Conservation (phyloP, 345 rosid species). For the Arabis alpina region DNA sequence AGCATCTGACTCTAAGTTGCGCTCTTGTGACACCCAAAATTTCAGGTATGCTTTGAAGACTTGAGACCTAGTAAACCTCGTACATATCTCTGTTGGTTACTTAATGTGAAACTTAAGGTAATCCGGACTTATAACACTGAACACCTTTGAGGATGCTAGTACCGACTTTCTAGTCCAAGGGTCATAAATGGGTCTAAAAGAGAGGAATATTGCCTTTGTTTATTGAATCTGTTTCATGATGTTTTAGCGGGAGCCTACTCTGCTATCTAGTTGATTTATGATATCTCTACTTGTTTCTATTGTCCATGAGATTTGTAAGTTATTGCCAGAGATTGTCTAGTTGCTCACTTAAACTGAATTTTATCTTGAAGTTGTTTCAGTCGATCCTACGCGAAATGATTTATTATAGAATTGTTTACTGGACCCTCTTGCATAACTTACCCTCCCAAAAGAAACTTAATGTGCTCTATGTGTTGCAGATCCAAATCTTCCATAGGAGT, state of each 20-base stretch:
- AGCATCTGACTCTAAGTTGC: slow-evolving; percentile 66
- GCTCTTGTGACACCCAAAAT: slow-evolving; percentile 67
- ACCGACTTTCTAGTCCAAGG: slow-evolving; percentile 11
- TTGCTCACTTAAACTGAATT: slow-evolving; percentile 1
- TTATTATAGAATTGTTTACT: slow-evolving; percentile 11
- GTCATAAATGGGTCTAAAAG: not conserved
- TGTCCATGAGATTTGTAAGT: slow-evolving; percentile 5
- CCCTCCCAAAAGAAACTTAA: not conserved
- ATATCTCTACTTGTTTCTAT: slow-evolving; percentile 12
- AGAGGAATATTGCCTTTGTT: slow-evolving; percentile 2
- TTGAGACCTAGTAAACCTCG: slow-evolving; percentile 8
- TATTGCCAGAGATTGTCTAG: slow-evolving; percentile 8
- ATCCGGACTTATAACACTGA: not conserved
- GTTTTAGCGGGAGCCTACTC: slow-evolving; percentile 7
- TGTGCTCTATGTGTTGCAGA: slow-evolving; percentile 49
- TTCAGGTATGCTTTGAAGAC: slow-evolving; percentile 62
- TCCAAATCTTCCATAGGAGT: slow-evolving; percentile 67
- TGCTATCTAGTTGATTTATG: slow-evolving; percentile 16
- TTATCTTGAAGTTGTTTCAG: slow-evolving; percentile 6
- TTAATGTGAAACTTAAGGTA: not conserved
- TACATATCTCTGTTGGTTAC: slow-evolving; percentile 9
- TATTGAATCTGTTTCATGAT: slow-evolving; percentile 10
- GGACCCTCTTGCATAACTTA: slow-evolving; percentile 6
- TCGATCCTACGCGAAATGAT: slow-evolving; percentile 4
- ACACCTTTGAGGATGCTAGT: slow-evolving; percentile 3